Evolutionary conservation across 768 basidiomycete genomes (phyloP).

Genomic region (Glaciozyma antarctica): DNA sequence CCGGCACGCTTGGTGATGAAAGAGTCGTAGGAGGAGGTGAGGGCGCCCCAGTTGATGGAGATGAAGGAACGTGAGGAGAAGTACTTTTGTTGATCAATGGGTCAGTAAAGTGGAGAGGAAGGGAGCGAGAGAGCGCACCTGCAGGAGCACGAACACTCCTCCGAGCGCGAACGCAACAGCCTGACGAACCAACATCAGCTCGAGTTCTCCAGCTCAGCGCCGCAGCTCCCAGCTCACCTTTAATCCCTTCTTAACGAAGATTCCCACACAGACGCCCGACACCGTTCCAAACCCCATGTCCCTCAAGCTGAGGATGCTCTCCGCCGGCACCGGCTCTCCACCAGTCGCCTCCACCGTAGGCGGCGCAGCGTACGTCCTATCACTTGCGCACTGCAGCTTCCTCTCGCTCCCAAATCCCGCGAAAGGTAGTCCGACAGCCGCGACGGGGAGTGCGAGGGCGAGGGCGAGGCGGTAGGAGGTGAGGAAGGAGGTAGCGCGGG

Average conservation of each 20-base stretch:
- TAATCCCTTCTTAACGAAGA: conserved; percentile 93
- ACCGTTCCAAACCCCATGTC: conserved; percentile 83
- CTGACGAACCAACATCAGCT: conserved; percentile 39
- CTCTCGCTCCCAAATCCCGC: not conserved
- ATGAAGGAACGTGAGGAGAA: conserved; percentile 62
- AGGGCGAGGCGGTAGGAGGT: conserved; percentile 26
- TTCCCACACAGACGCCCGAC: conserved; percentile 75
- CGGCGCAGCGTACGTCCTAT: conserved; percentile 3
- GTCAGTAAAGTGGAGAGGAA: not conserved
- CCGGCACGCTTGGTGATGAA: conserved; percentile 56
- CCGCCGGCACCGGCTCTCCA: conserved; percentile 6
- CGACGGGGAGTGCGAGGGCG: conserved; percentile 13
- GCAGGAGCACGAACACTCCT: conserved; percentile 78
- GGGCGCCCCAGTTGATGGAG: conserved; percentile 67
- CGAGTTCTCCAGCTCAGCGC: not conserved
- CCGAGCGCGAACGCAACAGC: conserved; percentile 75
- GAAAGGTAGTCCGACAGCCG: conserved; percentile 11
- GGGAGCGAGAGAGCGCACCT: conserved; percentile 48
- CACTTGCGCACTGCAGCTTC: conserved; percentile 20
- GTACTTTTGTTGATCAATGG: conserved; percentile 50
- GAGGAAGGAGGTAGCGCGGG: conserved; percentile 16
- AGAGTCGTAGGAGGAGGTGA: conserved; percentile 60
- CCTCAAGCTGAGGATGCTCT: conserved; percentile 55
- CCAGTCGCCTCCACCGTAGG: not conserved
- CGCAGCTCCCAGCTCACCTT: not conserved